phyloP scores from a whole-genome alignment of 1,284 basidiomycete genomes.

The Apiotrichum veenhuisii region DNA sequence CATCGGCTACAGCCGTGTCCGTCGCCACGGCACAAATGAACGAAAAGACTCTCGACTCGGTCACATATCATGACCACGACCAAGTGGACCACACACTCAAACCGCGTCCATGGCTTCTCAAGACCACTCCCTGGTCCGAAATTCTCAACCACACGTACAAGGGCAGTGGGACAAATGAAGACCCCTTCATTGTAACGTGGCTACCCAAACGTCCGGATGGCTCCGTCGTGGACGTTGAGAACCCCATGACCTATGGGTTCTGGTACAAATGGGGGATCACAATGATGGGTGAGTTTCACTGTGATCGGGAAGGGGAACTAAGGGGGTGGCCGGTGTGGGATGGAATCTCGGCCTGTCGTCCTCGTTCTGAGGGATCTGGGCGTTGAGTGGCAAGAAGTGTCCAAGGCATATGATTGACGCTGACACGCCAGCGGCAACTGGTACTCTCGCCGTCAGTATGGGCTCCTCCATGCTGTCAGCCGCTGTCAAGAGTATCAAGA shows the following conservation, averaged over 20 bases:
- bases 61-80: background rate
- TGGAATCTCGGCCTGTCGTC: too few relatives aligned
- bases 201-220: slow-evolving; percentile 4
- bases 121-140: slow-evolving; percentile 42
- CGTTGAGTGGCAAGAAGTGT: too few relatives aligned
- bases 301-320: too few relatives aligned
- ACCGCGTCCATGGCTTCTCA: slow-evolving; percentile 30
- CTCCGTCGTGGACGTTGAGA: slow-evolving; percentile 18
- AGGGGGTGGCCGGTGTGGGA: too few relatives aligned
- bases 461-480: slow-evolving; percentile 28
- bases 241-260: slow-evolving; percentile 29
- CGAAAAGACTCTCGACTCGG: background rate
- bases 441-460: slow-evolving; percentile 25
- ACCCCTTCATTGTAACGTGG: slow-evolving; percentile 49
- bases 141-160: slow-evolving; percentile 44
- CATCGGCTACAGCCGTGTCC: background rate
- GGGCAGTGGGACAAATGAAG: slow-evolving; percentile 45
- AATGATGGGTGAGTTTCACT: background rate
- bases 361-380: too few relatives aligned
- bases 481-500: slow-evolving; percentile 22
- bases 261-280: slow-evolving; percentile 33
- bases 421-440: slow-evolving; percentile 16
- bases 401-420: too few relatives aligned
- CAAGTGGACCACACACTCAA: slow-evolving; percentile 4
- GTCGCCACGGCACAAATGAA: background rate